Percentiles rank a stretch among this genome's conserved stretches.
Conservation (phyloP, 2,329 filamentous ascomycete genomes). For the Lecanicillium sp. region DNA sequence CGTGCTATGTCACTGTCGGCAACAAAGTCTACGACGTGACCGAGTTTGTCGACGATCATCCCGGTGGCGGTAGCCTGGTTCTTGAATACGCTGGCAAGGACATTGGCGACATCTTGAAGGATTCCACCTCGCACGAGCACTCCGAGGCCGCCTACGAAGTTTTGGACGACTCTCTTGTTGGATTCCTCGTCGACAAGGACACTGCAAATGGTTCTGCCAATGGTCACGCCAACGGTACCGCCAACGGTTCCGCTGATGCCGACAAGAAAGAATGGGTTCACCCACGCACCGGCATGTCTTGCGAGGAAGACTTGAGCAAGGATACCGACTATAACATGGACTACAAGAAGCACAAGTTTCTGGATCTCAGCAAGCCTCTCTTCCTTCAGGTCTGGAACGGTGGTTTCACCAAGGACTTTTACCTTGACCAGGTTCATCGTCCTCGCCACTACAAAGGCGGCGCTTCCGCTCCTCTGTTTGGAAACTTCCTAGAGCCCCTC, state of each 20-base stretch:
- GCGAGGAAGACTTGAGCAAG: conserved; percentile 75
- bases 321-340: conserved; percentile 74
- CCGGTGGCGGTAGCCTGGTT: conserved; percentile 82
- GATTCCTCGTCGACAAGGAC: conserved; percentile 63
- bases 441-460: conserved; percentile 95
- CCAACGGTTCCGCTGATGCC: conserved; percentile 17
- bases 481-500: conserved; percentile 97
- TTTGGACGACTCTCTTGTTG: conserved; percentile 78
- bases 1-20: conserved; percentile 89
- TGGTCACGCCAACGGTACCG: conserved; percentile 25
- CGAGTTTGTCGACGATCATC: conserved; percentile 82
- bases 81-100: conserved; percentile 88
- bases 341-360: conserved; percentile 87
- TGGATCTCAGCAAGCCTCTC: conserved; percentile 80
- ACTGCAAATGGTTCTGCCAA: conserved; percentile 32
- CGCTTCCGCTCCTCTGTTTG: conserved; percentile 86
- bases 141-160: conserved; percentile 95
- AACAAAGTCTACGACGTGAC: conserved; percentile 93
- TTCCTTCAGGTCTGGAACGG: conserved; percentile 83
- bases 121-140: conserved; percentile 76
- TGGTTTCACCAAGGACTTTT: conserved; percentile 91
- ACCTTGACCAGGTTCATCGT: conserved; percentile 91
- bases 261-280: conserved; percentile 35
- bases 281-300: conserved; percentile 79
- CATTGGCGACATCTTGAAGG: conserved; percentile 73